These are phyloP conservation scores for Mycosphaerelloides madeirae DNA, from an alignment of 2,329 filamentous ascomycete genomes.

Conservation along the genomic window DNA sequence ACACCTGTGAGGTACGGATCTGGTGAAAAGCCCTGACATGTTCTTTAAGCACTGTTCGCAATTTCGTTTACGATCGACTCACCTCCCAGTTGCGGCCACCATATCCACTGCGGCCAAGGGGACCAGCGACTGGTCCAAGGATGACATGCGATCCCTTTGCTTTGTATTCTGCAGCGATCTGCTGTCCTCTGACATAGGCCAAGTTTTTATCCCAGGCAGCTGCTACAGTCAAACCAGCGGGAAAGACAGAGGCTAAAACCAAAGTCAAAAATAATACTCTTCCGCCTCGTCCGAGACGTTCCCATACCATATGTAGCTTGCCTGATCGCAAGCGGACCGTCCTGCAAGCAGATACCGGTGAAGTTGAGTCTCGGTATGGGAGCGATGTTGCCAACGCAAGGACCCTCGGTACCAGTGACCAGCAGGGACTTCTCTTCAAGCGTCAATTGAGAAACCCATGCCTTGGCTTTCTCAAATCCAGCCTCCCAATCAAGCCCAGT, in stretches of 20 bases:
- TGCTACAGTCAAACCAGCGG: conserved; percentile 35
- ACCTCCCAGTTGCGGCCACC: conserved; percentile 31
- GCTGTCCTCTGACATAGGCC: conserved; percentile 29
- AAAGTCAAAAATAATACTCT: no score
- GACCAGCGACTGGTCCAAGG: conserved; percentile 31
- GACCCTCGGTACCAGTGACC: conserved; percentile 25
- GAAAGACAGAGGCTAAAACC: conserved; percentile 31
- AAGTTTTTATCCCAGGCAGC: conserved; percentile 39
- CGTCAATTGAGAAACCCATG: conserved; percentile 37
- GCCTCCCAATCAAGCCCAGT: conserved; percentile 32
- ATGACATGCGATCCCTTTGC: conserved; percentile 31
- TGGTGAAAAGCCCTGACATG: conserved; percentile 22
- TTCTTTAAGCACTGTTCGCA: neutral
- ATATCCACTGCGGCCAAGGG: conserved; percentile 26
- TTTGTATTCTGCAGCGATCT: conserved; percentile 33
- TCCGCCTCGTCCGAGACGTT: conserved; percentile 21
- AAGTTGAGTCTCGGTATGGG: conserved; percentile 36
- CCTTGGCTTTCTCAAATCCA: conserved; percentile 38
- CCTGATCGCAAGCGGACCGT: conserved; percentile 65
- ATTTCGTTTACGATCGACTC: neutral
- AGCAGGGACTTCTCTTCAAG: conserved; percentile 38
- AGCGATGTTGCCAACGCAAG: conserved; percentile 26
- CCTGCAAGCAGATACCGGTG: conserved; percentile 34
- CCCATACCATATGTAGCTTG: conserved; percentile 27
- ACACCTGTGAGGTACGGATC: conserved; percentile 31